Conservation (phyloP, 192 early-diverging fungal species). For the Neocallimastix lanati region DNA sequence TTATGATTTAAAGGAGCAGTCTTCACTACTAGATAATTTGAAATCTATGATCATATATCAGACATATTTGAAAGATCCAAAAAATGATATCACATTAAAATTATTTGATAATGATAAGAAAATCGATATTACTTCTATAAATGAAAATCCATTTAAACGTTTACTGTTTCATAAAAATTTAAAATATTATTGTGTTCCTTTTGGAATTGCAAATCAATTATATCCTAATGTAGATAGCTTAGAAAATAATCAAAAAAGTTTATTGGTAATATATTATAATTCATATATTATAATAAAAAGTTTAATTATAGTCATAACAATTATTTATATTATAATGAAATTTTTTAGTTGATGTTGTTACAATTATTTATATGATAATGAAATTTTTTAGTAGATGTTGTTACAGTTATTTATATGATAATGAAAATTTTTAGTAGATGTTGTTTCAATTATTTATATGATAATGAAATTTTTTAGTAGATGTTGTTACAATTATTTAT, state of each 20-base stretch:
- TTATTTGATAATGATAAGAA: background rate
- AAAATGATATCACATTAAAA: background rate
- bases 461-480: no score
- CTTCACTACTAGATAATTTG: background rate
- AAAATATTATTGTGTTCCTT: background rate
- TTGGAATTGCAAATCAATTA: background rate
- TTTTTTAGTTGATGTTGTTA: no score
- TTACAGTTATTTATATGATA: no score
- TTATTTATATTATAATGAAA: no score
- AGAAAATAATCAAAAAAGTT: background rate
- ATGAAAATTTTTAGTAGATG: no score
- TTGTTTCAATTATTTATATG: no score
- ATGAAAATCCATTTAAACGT: background rate
- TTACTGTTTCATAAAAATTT: background rate
- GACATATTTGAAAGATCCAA: background rate
- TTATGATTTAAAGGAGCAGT: background rate
- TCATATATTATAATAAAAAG: no score
- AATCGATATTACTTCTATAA: background rate
- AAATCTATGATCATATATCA: background rate
- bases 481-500: no score
- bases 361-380: no score
- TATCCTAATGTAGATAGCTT: background rate
- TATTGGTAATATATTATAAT: background rate
- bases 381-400: no score
- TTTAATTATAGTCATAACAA: no score